Conservation (phyloP, 129 eudicot species). For the Heracleum sosnowskyi region DNA sequence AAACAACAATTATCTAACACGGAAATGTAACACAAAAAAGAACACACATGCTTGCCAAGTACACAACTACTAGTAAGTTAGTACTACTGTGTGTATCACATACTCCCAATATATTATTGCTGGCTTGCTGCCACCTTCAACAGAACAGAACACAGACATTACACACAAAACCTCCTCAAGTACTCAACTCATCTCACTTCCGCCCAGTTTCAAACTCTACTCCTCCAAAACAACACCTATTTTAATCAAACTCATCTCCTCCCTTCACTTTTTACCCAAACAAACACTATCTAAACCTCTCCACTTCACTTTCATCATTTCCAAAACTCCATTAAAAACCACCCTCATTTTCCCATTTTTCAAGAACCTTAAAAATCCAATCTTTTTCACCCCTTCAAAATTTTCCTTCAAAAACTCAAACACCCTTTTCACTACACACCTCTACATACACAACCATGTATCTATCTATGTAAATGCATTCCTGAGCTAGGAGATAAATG, state of each 20-base stretch:
- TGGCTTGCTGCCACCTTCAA: conserved; percentile 10
- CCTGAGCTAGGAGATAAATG: conserved; percentile 34
- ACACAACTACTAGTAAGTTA: no score
- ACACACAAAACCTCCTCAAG: not conserved
- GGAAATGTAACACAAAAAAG: no score
- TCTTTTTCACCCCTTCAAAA: not conserved
- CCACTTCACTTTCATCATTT: not conserved
- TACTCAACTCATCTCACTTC: not conserved
- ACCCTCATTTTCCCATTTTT: not conserved
- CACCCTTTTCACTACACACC: not conserved
- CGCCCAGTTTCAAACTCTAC: not conserved
- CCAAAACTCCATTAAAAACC: not conserved
- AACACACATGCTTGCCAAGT: not conserved
- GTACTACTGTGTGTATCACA: not conserved
- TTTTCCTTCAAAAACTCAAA: not conserved
- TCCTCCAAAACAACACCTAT: conserved; percentile 10
- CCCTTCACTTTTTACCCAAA: conserved; percentile 1
- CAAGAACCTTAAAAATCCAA: not conserved
- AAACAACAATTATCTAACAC: no score
- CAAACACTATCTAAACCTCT: not conserved
- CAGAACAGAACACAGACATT: not conserved
- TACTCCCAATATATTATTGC: not conserved
- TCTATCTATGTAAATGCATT: conserved; percentile 24
- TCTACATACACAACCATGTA: not conserved
- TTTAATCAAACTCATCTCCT: not conserved